phyloP scores from a whole-genome alignment of 73 alveolate genomes.

The Paramecium pentaurelia region DNA sequence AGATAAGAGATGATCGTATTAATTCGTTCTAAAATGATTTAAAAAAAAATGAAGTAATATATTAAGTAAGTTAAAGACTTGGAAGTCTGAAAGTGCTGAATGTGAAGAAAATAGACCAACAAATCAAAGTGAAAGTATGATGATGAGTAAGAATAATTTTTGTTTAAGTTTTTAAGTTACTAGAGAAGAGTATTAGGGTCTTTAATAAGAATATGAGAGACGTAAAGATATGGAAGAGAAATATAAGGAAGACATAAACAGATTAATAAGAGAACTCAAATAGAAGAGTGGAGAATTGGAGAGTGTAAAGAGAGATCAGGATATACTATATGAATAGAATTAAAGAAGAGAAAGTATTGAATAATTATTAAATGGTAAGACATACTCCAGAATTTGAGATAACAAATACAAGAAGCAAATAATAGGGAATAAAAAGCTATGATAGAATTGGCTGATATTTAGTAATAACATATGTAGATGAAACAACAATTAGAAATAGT shows the following conservation, averaged over 20 bases:
- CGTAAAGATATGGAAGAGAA: slow-evolving; percentile 49
- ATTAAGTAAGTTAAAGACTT: not conserved
- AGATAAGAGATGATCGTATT: not conserved
- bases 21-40: not conserved
- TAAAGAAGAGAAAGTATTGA: not conserved
- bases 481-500: not conserved
- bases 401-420: not conserved
- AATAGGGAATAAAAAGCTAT: slow-evolving; percentile 1
- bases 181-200: not conserved
- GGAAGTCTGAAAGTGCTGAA: slow-evolving; percentile 4
- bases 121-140: slow-evolving; percentile 40
- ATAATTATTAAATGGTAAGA: not conserved
- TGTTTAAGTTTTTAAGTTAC: not conserved
- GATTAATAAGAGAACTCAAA: slow-evolving; percentile 6
- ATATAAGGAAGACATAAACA: slow-evolving; percentile 31
- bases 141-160: slow-evolving; percentile 41
- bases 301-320: not conserved
- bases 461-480: not conserved
- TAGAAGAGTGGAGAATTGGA: not conserved
- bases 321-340: not conserved
- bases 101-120: slow-evolving; percentile 40
- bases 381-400: not conserved
- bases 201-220: slow-evolving; percentile 27
- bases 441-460: not conserved
- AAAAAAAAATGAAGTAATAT: not conserved